Base-by-base conservation (phyloP, 2,329 filamentous ascomycete species). In the Harringtonia aguacate region DNA sequence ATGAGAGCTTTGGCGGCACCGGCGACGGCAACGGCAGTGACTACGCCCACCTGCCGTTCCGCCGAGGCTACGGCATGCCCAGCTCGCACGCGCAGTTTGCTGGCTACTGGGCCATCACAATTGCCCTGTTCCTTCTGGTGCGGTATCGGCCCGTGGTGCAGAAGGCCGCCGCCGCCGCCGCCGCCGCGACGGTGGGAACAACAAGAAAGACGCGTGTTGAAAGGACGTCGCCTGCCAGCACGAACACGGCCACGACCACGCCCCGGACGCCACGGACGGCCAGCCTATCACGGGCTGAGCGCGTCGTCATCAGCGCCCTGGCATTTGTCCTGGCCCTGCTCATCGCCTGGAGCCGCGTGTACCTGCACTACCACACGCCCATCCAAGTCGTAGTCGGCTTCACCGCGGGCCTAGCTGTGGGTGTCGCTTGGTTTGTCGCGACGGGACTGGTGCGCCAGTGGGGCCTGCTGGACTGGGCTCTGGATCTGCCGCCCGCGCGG, bases 11-110 rank as follows among this genome's bases (percentile, higher is more conserved):
- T n/a, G 1, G 9, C 24, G 22, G 24, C 14, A 6, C 15, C 29
- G 13, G 28, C 28, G 24, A 20, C n/a, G 18, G 28, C 17, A 9
- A 17, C 24, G 18, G 1, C 31, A 13, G 9, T 24, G 20, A 14
- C 21, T 20, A 20, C 36, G 45, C 36, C 4, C 45, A 36, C 4
- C 39, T 44, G 27, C 48, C 46, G 6, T 38, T 48, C 28, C 48
- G 39, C 17, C 39, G 42, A 18, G 92, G 92, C 51, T 98, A 98
- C 59, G 94, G 92, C 55, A 98, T 98, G 94, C 92, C 92, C 43
- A 74, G 69, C 50, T 95, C 89, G 31, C 92, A 98, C 65, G 85
- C 92, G 9, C 92, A 98, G 67, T 98, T 95, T 61, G 84, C 90
- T 48, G 76, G 84, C 45, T 98, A 87, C 69, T 97, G 95, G 74